Conservation (phyloP, 2,329 filamentous ascomycete genomes). For the Talaromyces atroroseus region DNA sequence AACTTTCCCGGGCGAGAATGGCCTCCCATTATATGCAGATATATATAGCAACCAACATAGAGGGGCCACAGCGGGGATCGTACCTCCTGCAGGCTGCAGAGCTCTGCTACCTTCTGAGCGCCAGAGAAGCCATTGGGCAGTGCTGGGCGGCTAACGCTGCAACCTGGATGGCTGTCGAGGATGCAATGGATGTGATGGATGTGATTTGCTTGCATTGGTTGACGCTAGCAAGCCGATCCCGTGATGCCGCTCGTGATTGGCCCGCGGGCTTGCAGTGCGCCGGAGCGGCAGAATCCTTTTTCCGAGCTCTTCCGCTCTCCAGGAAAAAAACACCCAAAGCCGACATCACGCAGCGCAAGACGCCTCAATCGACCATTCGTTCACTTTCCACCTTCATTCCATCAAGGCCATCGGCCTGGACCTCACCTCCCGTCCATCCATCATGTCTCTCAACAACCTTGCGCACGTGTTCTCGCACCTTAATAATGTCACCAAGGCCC, state of each 20-base stretch:
- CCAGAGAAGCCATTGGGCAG: conserved; percentile 2
- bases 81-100: conserved; percentile 11
- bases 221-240: neutral
- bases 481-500: conserved; percentile 80
- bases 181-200: neutral
- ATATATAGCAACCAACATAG: neutral
- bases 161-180: conserved; percentile 8
- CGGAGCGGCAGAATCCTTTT: conserved; percentile 1
- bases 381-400: neutral
- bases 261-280: neutral
- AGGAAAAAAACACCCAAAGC: neutral
- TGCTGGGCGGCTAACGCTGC: conserved; percentile 13
- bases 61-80: neutral
- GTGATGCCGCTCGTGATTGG: neutral
- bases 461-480: conserved; percentile 82
- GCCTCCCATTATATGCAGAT: neutral
- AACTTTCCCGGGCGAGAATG: neutral
- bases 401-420: conserved; percentile 1
- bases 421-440: conserved; percentile 19
- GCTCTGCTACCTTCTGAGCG: neutral
- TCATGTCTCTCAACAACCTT: conserved; percentile 69
- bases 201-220: conserved; percentile 10
- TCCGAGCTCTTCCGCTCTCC: conserved; percentile 4
- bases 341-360: neutral
- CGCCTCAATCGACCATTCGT: neutral